phyloP scores from a whole-genome alignment of 2,329 filamentous ascomycete species.

The Zalaria obscura region DNA sequence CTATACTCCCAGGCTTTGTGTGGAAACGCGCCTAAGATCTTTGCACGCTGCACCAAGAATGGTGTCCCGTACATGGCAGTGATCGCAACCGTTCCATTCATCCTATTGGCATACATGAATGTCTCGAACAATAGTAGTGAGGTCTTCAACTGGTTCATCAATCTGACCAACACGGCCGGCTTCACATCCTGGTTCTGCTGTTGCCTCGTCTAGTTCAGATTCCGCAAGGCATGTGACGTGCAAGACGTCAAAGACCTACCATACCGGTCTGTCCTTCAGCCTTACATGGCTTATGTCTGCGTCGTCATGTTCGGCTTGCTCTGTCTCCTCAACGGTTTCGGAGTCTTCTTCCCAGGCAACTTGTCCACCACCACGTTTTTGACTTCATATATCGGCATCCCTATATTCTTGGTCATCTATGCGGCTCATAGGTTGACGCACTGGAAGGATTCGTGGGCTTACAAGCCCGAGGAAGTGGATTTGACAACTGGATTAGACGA shows the following conservation, averaged over 20 bases:
- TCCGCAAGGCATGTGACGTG: constrained; percentile 37
- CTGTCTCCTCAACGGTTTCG: constrained; percentile 39
- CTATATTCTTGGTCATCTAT: constrained; percentile 42
- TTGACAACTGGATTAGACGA: constrained; percentile 28
- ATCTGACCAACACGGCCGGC: constrained; percentile 22
- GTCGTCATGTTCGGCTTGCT: constrained; percentile 33
- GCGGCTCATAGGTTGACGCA: constrained; percentile 34
- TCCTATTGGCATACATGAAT: constrained; percentile 22
- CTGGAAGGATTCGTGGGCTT: constrained; percentile 37
- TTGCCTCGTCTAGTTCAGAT: constrained; percentile 34
- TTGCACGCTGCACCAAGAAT: constrained; percentile 30
- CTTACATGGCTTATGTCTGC: constrained; percentile 37
- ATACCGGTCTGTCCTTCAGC: constrained; percentile 36
- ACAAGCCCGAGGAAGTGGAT: constrained; percentile 36
- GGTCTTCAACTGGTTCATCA: constrained; percentile 28
- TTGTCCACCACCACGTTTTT: constrained; percentile 42
- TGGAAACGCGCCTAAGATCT: constrained; percentile 41
- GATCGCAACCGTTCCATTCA: constrained; percentile 24
- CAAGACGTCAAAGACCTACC: constrained; percentile 32
- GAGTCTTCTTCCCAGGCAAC: constrained; percentile 34
- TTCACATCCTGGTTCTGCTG: constrained; percentile 26
- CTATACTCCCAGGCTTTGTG: constrained; percentile 43
- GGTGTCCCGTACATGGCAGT: constrained; percentile 41
- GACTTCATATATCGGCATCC: constrained; percentile 52
- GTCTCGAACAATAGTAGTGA: constrained; percentile 18